A percentile compares a stretch with the other conserved stretches of the same genome.
Evolutionary conservation across 2,329 filamentous ascomycete species (phyloP).

Genomic region (Myriosclerotinia curreyana): DNA sequence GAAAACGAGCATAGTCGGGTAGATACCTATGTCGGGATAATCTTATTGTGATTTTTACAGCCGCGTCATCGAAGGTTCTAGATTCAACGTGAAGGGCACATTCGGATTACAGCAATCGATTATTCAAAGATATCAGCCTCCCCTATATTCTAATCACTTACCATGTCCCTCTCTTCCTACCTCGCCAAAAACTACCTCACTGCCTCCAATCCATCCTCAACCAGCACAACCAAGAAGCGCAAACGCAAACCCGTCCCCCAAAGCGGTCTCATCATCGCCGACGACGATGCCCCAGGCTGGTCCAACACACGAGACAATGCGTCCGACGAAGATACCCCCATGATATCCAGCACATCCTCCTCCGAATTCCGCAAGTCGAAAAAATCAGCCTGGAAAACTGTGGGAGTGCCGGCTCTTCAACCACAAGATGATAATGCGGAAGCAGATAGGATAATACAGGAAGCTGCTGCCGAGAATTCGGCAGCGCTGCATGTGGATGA

Average conservation of each 20-base stretch:
- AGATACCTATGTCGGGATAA: background rate
- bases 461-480: slow-evolving; percentile 64
- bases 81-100: background rate
- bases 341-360: slow-evolving; percentile 47
- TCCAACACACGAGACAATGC: slow-evolving; percentile 45
- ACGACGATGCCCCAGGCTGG: slow-evolving; percentile 54
- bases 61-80: background rate
- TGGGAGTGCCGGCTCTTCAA: slow-evolving; percentile 49
- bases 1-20: background rate
- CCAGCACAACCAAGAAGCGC: slow-evolving; percentile 59
- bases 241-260: slow-evolving; percentile 55
- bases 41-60: background rate
- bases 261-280: slow-evolving; percentile 59
- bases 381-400: slow-evolving; percentile 75
- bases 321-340: slow-evolving; percentile 51
- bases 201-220: slow-evolving; percentile 55
- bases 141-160: slow-evolving; percentile 15
- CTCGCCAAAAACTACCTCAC: slow-evolving; percentile 89
- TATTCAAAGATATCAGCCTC: background rate
- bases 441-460: slow-evolving; percentile 75
- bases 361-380: slow-evolving; percentile 71
- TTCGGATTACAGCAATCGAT: background rate
- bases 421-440: slow-evolving; percentile 52
- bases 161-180: slow-evolving; percentile 73
- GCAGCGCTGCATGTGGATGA: slow-evolving; percentile 51